phyloP scores from a whole-genome alignment of 371 early-diverging fungal species.

The Rhizopus microsporus region DNA sequence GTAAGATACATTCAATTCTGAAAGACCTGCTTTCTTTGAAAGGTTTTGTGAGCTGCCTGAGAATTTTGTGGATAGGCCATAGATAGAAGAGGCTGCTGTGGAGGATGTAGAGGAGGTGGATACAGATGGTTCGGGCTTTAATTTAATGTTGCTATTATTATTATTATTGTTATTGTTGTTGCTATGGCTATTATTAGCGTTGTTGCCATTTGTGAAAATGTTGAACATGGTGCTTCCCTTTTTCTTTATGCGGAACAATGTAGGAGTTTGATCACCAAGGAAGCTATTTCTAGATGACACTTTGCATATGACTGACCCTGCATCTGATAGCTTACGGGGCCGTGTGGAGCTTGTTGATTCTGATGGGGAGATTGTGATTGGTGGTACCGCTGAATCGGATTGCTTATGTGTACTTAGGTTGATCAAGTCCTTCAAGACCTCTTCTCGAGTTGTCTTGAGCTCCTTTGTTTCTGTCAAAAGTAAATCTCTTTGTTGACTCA shows the following conservation, averaged over 20 bases:
- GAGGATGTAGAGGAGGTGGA: slow-evolving; percentile 10
- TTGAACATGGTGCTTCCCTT: slow-evolving; percentile 28
- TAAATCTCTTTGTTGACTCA: slow-evolving; percentile 27
- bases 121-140: slow-evolving; percentile 10
- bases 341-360: slow-evolving; percentile 5
- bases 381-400: slow-evolving; percentile 14
- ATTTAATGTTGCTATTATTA: background rate
- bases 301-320: slow-evolving; percentile 20
- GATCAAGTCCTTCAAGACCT: slow-evolving; percentile 33
- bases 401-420: slow-evolving; percentile 55
- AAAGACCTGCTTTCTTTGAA: slow-evolving; percentile 1
- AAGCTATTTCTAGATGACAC: slow-evolving; percentile 22
- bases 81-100: slow-evolving; percentile 6
- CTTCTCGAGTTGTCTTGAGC: slow-evolving; percentile 12
- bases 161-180: slow-evolving; percentile 3
- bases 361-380: background rate
- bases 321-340: slow-evolving; percentile 23
- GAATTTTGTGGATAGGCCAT: slow-evolving; percentile 6
- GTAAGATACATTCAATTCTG: slow-evolving; percentile 11
- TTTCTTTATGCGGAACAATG: slow-evolving; percentile 25
- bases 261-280: slow-evolving; percentile 15
- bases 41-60: slow-evolving; percentile 11
- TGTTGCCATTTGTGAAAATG: slow-evolving; percentile 8
- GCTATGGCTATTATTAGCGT: background rate
- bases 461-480: slow-evolving; percentile 25